These are phyloP conservation scores for Trichoderma koningiopsis DNA, from an alignment of 2,329 filamentous ascomycete species.

Conservation along the genomic window DNA sequence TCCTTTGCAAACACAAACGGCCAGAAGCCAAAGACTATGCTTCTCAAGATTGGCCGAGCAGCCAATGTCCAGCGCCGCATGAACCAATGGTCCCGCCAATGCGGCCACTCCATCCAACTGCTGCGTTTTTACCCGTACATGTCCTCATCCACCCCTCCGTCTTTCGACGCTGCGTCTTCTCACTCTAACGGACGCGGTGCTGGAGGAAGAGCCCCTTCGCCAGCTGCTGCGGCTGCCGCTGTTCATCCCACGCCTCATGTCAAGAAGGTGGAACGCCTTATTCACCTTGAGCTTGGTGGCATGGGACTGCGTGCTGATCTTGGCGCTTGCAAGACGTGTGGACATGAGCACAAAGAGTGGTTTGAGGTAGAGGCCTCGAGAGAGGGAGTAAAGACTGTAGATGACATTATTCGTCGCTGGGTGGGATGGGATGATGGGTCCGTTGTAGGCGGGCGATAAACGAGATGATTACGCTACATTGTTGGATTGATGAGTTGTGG, in stretches of 20 bases:
- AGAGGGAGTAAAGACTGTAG: slow-evolving; percentile 66
- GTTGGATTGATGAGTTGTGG: neutral
- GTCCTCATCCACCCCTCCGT: slow-evolving; percentile 46
- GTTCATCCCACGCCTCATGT: slow-evolving; percentile 79
- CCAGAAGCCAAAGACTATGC: slow-evolving; percentile 58
- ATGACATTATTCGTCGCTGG: slow-evolving; percentile 79
- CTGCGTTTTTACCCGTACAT: slow-evolving; percentile 91
- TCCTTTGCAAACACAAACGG: slow-evolving; percentile 46
- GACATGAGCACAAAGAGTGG: slow-evolving; percentile 89
- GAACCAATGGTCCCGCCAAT: slow-evolving; percentile 92
- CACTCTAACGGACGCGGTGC: neutral
- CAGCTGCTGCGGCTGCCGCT: slow-evolving; percentile 32
- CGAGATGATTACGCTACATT: neutral
- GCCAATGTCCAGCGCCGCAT: slow-evolving; percentile 87
- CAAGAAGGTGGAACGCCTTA: slow-evolving; percentile 83
- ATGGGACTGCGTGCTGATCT: slow-evolving; percentile 56
- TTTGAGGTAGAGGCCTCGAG: slow-evolving; percentile 82
- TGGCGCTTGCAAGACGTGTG: slow-evolving; percentile 72
- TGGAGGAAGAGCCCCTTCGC: slow-evolving; percentile 39
- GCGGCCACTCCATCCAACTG: slow-evolving; percentile 83
- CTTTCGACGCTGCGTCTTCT: slow-evolving; percentile 24
- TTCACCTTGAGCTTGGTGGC: slow-evolving; percentile 83
- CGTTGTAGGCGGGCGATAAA: slow-evolving; percentile 30
- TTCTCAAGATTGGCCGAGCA: slow-evolving; percentile 68
- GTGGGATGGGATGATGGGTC: slow-evolving; percentile 74